phyloP scores from a whole-genome alignment of 2,329 filamentous ascomycete genomes.

The Arthrinium puccinioides region DNA sequence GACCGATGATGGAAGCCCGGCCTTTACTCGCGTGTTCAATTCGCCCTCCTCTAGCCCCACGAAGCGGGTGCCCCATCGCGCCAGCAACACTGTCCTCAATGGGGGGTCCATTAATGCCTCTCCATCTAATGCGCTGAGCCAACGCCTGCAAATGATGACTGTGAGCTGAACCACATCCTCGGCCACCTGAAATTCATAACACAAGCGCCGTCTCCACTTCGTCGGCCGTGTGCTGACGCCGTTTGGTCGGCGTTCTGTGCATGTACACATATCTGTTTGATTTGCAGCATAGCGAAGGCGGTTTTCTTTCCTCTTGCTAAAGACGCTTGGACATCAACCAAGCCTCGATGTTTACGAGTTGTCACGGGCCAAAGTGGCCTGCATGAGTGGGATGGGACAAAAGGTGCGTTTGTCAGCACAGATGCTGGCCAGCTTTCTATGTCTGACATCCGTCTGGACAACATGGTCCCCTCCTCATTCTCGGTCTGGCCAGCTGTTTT shows the following conservation, averaged over 20 bases:
- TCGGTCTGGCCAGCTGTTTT: neutral
- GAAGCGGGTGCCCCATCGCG: conserved; percentile 41
- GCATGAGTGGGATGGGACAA: neutral
- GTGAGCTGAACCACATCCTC: conserved; percentile 37
- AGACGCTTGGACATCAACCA: conserved; percentile 2
- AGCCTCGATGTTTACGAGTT: neutral
- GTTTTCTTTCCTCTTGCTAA: conserved; percentile 10
- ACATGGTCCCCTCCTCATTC: neutral
- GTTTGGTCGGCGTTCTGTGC: conserved; percentile 14
- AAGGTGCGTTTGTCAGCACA: neutral
- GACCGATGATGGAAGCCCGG: conserved; percentile 52
- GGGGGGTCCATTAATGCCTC: conserved; percentile 44
- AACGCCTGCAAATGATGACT: conserved; percentile 59
- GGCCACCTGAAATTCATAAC: neutral
- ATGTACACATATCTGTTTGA: conserved; percentile 25
- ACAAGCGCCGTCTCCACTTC: neutral
- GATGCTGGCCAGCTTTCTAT: neutral
- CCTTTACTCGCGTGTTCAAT: conserved; percentile 60
- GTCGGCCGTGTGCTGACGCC: conserved; percentile 1
- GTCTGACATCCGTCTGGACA: conserved; percentile 1
- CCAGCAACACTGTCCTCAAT: conserved; percentile 44
- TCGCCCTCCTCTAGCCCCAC: conserved; percentile 51
- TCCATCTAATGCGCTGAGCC: conserved; percentile 40
- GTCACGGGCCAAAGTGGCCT: neutral
- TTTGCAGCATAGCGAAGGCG: conserved; percentile 33